These are phyloP conservation scores for Protomyces lactucae-debilis DNA, from an alignment of 1,139 yeast species.

Conservation along the genomic window DNA sequence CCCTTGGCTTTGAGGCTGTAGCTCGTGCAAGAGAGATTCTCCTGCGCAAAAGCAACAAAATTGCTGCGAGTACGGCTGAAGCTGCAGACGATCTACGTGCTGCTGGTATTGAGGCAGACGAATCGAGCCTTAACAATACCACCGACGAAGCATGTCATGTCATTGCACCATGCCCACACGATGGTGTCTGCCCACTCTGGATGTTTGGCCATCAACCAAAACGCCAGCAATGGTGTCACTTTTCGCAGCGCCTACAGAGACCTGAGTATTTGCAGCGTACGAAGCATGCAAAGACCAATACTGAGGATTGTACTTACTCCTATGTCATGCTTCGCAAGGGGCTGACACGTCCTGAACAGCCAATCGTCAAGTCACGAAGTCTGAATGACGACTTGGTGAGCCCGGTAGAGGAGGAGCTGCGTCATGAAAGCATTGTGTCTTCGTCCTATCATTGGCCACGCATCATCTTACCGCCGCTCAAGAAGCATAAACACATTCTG, in stretches of 20 bases:
- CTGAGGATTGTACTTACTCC: slow-evolving; percentile 69
- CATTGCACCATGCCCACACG: slow-evolving; percentile 90
- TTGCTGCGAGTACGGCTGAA: slow-evolving; percentile 45
- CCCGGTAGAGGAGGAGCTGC: slow-evolving; percentile 33
- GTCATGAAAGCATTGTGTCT: slow-evolving; percentile 33
- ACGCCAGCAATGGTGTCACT: slow-evolving; percentile 68
- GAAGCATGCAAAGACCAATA: slow-evolving; percentile 40
- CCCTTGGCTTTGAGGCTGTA: slow-evolving; percentile 79
- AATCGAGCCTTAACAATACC: not conserved
- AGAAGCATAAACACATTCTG: slow-evolving; percentile 76
- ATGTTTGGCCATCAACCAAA: slow-evolving; percentile 56
- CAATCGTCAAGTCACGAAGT: slow-evolving; percentile 12
- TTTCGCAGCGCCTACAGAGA: slow-evolving; percentile 64
- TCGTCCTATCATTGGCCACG: slow-evolving; percentile 58
- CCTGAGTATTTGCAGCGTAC: slow-evolving; percentile 54
- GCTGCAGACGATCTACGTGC: not conserved
- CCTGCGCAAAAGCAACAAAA: slow-evolving; percentile 55
- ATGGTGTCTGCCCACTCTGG: slow-evolving; percentile 80
- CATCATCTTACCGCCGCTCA: slow-evolving; percentile 64
- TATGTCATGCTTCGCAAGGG: slow-evolving; percentile 70
- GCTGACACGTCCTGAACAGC: slow-evolving; percentile 16
- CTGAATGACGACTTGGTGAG: slow-evolving; percentile 26
- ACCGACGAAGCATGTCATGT: slow-evolving; percentile 39
- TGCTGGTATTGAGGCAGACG: not conserved
- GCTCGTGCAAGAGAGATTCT: slow-evolving; percentile 87